A percentile compares a stretch with the other conserved stretches of the same genome.
Evolutionary conservation across 345 rosid genomes (phyloP).

Genomic region (Firmiana major): DNA sequence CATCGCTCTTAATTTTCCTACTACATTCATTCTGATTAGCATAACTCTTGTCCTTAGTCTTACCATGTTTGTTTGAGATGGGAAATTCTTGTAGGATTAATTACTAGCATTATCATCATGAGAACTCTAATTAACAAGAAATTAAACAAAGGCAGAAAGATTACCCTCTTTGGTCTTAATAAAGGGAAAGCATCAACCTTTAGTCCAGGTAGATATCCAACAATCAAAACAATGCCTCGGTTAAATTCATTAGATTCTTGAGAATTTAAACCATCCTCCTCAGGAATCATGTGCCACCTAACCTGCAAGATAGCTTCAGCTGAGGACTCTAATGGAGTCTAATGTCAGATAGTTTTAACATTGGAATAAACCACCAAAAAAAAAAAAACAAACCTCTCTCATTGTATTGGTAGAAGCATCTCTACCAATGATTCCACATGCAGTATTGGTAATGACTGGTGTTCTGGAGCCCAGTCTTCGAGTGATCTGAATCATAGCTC

Average conservation of each 20-base stretch:
- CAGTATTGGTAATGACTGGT: constrained; percentile 34
- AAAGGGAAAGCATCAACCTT: constrained; percentile 32
- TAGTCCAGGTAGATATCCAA: constrained; percentile 47
- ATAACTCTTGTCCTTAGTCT: not conserved
- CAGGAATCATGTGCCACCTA: constrained; percentile 1
- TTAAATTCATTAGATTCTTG: not conserved
- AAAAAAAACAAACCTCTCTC: constrained; percentile 45
- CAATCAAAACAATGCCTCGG: constrained; percentile 38
- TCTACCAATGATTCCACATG: constrained; percentile 52
- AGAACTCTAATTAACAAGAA: not conserved
- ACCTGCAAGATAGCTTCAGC: constrained; percentile 1
- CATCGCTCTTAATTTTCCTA: not conserved
- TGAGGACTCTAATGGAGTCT: not conserved
- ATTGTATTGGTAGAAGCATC: constrained; percentile 38
- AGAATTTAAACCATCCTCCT: not conserved
- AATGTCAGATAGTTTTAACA: not conserved
- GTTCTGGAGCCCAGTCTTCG: constrained; percentile 32
- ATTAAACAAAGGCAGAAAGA: not conserved
- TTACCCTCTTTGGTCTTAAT: constrained; percentile 26
- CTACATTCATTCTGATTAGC: not conserved
- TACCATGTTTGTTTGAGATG: not conserved
- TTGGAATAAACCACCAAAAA: not conserved
- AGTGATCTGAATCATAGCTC: constrained; percentile 28
- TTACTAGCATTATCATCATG: not conserved
- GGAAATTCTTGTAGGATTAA: not conserved